Base-by-base conservation (phyloP, 805 yeast species). In the Saccharomycopsis oosterbeekiorum region DNA sequence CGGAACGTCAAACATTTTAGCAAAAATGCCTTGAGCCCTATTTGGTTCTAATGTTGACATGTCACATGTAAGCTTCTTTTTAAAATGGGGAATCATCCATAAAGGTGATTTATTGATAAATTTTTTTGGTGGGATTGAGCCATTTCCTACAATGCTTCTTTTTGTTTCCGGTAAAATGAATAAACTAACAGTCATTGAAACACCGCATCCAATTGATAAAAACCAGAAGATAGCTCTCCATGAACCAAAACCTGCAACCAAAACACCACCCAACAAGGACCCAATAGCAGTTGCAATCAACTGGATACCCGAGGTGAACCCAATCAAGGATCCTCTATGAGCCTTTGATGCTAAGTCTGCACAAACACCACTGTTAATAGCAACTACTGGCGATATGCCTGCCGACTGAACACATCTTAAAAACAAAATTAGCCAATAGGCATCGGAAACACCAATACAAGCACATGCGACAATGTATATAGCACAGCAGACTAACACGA, bases 171-270 rank as follows among this genome's bases (percentile, higher is more conserved):
- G 96, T 17, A 90, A 70, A 3, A 78, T 61, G 2, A 78, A 43
- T 2, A 73, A 61, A 1, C 76, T 71, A 0, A 71, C 21, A 0
- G 74, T 0, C 0, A 78, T 63, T 2, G 82, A 75, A 1, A 71
- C 62, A 3, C 85, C 85, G 37, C 86, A 80, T 10, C 86, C 83
- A 34, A 86, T 84, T 1, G 88, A 83, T 58, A 88, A 71, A 64
- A 90, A 88, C 83, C 89, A 83, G 67, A 88, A 87, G n/a, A 85
- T 80, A 0, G 90, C 82, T 66, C 92, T 77, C 96, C 97, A 90
- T 19, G 82, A 76, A 1, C 75, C 68, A 24, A 76, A 65, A 0
- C 71, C 73, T 9, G 79, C 79, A 61, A 75, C 88, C 69, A 81
- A 67, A 1, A 74, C 73, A 4, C 84, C 77, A 8, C 85, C 85